Evolutionary conservation across 371 early-diverging fungal genomes (phyloP), one percentile per base, ranked within the genome.

Genomic region (Mucor saturninus): DNA sequence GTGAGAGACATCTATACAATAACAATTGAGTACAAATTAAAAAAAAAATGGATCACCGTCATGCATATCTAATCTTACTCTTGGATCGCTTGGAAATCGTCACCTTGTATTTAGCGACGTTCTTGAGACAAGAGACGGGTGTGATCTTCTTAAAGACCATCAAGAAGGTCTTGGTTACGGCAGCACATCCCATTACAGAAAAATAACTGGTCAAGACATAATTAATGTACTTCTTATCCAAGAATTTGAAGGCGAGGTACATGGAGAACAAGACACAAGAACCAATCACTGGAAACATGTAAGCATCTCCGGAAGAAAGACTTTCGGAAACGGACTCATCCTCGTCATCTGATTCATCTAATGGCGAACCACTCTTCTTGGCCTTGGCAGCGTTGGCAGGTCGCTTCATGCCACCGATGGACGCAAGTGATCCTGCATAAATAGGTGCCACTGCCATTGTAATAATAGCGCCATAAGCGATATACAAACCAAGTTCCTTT

Each of bases 251-350:
- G 30, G 95, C 75, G 52, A 97, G 64, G 79, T 95, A 98, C 64
- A 98, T 76, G 1, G 88, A 83, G 61, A 96, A 90, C 4, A 98
- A 77, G 9, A 90, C 91, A 21, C 73, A 79, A 11, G 96, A 96
- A 29, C 96, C 98, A 69, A 93, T 88, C 30, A 97, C 72, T 9
- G 98, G 97, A 70, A 95, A 95, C 92, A 90, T 86, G 74, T 93
- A 91, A 28, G 98, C 98, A 76, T 98, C 98, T 65, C 91, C 86
- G 4, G 93, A 71, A 4, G 92, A 86, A 62, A 98, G 84, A 42
- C 89, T 87, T 67, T 98, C 97, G 56, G 77, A 74, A 13, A 79
- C 77, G 5, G 88, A 77, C 43, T 90, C 91, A 3, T 86, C 86
- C 59, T 83, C 84, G 62, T 75, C 72, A 35, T 84, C 85, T 3